Conservation (phyloP, 768 basidiomycete species). For the Boletus sp. region DNA sequence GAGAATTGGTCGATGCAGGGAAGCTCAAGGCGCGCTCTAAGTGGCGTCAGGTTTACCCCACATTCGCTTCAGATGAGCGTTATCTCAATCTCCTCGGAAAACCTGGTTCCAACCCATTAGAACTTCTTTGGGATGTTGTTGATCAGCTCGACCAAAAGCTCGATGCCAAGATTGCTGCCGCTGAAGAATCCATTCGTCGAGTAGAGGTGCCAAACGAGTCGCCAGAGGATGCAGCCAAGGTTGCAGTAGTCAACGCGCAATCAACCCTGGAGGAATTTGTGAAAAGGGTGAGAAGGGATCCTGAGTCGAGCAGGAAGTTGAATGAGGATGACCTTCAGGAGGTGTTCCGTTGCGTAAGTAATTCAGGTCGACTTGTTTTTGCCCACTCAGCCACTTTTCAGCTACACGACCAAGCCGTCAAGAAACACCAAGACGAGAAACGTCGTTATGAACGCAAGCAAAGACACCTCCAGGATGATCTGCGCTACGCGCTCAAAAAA, state of each 20-base stretch:
- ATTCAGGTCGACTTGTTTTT: background rate
- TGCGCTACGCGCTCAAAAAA: slow-evolving; percentile 94
- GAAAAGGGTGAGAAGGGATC: slow-evolving; percentile 53
- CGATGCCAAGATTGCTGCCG: slow-evolving; percentile 70
- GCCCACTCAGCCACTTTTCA: slow-evolving; percentile 31
- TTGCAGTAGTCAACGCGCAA: slow-evolving; percentile 46
- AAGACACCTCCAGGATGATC: slow-evolving; percentile 89
- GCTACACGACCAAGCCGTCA: slow-evolving; percentile 70
- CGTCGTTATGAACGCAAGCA: slow-evolving; percentile 80
- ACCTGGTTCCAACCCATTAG: slow-evolving; percentile 92
- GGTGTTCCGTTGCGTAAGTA: slow-evolving; percentile 63
- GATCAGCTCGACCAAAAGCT: slow-evolving; percentile 85
- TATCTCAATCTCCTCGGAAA: slow-evolving; percentile 89
- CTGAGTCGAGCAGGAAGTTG: slow-evolving; percentile 50
- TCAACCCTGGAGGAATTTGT: slow-evolving; percentile 67
- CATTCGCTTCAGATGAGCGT: slow-evolving; percentile 73
- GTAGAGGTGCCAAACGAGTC: slow-evolving; percentile 33
- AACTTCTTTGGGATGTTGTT: slow-evolving; percentile 93
- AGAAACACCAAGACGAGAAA: slow-evolving; percentile 83
- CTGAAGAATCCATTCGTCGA: slow-evolving; percentile 59
- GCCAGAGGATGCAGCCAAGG: slow-evolving; percentile 30
- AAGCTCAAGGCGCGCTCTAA: slow-evolving; percentile 79
- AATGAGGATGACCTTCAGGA: slow-evolving; percentile 50
- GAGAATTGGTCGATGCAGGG: slow-evolving; percentile 61
- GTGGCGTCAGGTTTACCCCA: slow-evolving; percentile 88